Evolutionary conservation across 345 rosid species (phyloP).

Genomic region (Raphanus sativus): DNA sequence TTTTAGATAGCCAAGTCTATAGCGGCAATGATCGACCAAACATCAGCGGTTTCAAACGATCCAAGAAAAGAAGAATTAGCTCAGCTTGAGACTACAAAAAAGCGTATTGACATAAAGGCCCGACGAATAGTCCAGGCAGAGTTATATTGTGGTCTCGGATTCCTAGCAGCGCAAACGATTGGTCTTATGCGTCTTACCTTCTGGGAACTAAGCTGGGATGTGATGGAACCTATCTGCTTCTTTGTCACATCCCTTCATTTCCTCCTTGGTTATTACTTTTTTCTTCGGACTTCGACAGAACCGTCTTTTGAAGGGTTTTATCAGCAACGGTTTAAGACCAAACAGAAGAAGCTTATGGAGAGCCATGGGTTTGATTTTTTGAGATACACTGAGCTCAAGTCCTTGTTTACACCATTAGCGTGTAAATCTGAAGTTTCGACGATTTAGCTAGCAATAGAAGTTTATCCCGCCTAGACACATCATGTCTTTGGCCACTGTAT

Average conservation of each 20-base stretch:
- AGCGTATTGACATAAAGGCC: constrained; percentile 57
- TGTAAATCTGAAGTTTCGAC: constrained; percentile 7
- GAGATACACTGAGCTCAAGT: constrained; percentile 49
- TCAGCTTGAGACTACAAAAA: constrained; percentile 57
- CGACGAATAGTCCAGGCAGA: constrained; percentile 55
- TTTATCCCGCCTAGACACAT: neutral
- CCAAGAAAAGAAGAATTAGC: constrained; percentile 62
- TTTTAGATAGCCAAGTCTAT: constrained; percentile 55
- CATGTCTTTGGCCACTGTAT: neutral
- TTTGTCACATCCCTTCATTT: constrained; percentile 64
- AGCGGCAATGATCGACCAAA: constrained; percentile 49
- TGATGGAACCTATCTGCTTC: constrained; percentile 98
- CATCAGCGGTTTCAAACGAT: constrained; percentile 49
- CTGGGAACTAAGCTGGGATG: constrained; percentile 95
- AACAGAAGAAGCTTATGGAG: constrained; percentile 64
- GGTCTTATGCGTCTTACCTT: constrained; percentile 90
- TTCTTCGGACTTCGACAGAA: constrained; percentile 70
- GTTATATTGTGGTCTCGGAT: constrained; percentile 65
- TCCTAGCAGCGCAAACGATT: constrained; percentile 54
- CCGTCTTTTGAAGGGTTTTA: constrained; percentile 80
- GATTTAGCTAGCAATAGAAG: neutral
- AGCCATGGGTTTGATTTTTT: constrained; percentile 43
- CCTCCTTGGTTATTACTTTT: constrained; percentile 59
- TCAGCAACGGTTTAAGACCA: constrained; percentile 54
- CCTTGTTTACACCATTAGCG: constrained; percentile 35